These are phyloP conservation scores for Cyberlindnera veronae DNA, from an alignment of 805 yeast species.

Conservation along the genomic window DNA sequence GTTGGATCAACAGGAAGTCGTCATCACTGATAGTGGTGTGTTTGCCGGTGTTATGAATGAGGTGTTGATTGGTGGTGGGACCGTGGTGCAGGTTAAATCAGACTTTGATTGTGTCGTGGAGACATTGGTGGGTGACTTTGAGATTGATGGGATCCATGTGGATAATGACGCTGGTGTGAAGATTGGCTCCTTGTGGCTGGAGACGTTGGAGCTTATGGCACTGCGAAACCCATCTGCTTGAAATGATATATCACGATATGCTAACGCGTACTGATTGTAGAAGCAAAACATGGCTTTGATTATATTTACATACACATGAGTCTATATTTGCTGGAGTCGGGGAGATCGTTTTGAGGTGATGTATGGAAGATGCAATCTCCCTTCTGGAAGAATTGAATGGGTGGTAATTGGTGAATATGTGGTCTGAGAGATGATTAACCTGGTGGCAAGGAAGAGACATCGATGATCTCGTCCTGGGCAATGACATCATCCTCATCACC, in stretches of 20 bases:
- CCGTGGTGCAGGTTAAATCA: constrained; percentile 35
- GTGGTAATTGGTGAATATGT: background rate
- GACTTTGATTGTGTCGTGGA: constrained; percentile 33
- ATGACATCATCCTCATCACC: constrained; percentile 47
- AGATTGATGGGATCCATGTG: constrained; percentile 27
- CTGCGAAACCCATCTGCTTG: no score
- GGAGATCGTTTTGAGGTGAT: background rate
- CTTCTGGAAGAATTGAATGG: constrained; percentile 9
- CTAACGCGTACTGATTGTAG: no score
- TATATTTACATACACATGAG: constrained; percentile 1
- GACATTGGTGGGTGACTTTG: constrained; percentile 33
- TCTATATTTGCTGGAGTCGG: background rate
- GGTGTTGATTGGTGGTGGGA: constrained; percentile 39
- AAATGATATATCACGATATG: no score
- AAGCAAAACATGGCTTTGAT: no score
- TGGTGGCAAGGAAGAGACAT: constrained; percentile 89
- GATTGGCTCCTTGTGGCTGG: constrained; percentile 8
- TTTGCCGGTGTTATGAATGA: constrained; percentile 43
- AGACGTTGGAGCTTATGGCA: no score
- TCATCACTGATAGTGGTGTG: constrained; percentile 37
- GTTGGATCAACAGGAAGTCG: constrained; percentile 40
- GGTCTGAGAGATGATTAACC: constrained; percentile 51
- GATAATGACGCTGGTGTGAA: constrained; percentile 27
- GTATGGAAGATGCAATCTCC: background rate
- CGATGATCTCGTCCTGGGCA: constrained; percentile 71